Percentiles rank a stretch among this genome's conserved stretches.
phyloP scores from a whole-genome alignment of 352 stramenopile species.

The Globisporangium emineosum region DNA sequence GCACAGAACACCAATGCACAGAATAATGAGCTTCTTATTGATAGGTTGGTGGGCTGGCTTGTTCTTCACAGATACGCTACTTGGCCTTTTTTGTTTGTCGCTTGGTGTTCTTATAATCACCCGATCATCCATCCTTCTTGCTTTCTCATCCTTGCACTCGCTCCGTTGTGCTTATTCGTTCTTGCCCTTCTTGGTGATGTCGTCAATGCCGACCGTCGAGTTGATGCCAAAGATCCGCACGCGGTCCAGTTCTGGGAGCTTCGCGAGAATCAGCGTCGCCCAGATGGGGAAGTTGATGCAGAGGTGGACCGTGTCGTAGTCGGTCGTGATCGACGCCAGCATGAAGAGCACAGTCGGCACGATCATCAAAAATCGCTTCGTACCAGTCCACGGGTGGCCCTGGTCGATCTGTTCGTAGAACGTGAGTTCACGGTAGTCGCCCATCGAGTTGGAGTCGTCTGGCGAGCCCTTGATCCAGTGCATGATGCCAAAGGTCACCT shows the following conservation, averaged over 20 bases:
- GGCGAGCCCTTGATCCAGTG: conserved; percentile 95
- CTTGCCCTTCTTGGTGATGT: conserved; percentile 59
- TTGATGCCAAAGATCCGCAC: conserved; percentile 97
- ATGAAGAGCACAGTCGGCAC: conserved; percentile 92
- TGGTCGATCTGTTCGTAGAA: conserved; percentile 96
- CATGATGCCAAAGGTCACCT: conserved; percentile 92
- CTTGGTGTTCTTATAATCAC: not conserved
- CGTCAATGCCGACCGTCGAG: conserved; percentile 93
- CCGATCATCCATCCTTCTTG: not conserved
- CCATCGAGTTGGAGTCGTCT: conserved; percentile 88
- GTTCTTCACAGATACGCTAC: not conserved
- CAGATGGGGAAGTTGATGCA: conserved; percentile 92
- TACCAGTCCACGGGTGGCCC: conserved; percentile 87
- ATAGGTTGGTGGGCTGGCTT: not conserved
- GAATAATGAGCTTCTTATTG: conserved; percentile 8
- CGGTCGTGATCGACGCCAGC: conserved; percentile 77
- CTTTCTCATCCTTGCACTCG: conserved; percentile 6
- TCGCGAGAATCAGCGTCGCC: conserved; percentile 89
- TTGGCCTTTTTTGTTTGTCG: not conserved
- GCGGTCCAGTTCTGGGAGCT: conserved; percentile 92
- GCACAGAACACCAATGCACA: not conserved
- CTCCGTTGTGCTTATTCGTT: conserved; percentile 25
- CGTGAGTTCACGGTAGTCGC: conserved; percentile 93
- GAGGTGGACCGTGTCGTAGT: conserved; percentile 87
- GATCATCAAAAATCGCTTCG: conserved; percentile 93